phyloP scores from a whole-genome alignment of 2,329 filamentous ascomycete species.

The Hypomyces rosellus region DNA sequence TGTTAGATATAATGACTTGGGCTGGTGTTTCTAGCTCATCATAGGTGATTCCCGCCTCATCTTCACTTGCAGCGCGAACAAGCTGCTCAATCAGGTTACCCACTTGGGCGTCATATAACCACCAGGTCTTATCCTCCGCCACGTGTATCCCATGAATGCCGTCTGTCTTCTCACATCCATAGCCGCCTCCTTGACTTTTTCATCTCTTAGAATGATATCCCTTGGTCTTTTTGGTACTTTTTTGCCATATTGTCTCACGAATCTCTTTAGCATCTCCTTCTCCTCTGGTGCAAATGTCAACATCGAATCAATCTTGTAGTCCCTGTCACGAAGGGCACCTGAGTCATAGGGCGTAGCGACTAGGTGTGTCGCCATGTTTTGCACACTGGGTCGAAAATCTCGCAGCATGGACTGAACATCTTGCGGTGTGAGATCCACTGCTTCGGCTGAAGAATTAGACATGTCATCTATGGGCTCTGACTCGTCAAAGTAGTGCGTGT shows the following conservation, averaged over 20 bases:
- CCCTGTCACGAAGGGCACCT: slow-evolving; percentile 41
- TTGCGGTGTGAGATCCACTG: slow-evolving; percentile 21
- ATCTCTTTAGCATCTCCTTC: slow-evolving; percentile 41
- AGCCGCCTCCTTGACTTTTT: slow-evolving; percentile 56
- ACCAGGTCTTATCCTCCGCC: slow-evolving; percentile 47
- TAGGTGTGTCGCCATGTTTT: slow-evolving; percentile 38
- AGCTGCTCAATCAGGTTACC: not conserved
- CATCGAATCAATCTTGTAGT: slow-evolving; percentile 40
- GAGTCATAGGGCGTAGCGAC: slow-evolving; percentile 44
- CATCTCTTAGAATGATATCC: slow-evolving; percentile 79
- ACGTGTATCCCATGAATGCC: slow-evolving; percentile 88
- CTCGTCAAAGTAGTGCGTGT: slow-evolving; percentile 87
- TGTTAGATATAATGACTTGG: too few relatives aligned
- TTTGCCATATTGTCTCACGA: slow-evolving; percentile 45
- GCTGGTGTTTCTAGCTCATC: too few relatives aligned
- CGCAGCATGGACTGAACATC: slow-evolving; percentile 29
- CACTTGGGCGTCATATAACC: slow-evolving; percentile 20
- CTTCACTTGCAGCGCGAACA: not conserved
- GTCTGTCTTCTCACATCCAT: slow-evolving; percentile 74
- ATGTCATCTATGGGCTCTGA: slow-evolving; percentile 65
- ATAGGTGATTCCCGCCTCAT: not conserved
- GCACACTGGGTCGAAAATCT: slow-evolving; percentile 34
- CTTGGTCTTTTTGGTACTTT: slow-evolving; percentile 72
- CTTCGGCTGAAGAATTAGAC: slow-evolving; percentile 42
- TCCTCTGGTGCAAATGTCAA: slow-evolving; percentile 28